These are phyloP conservation scores for Erodium texanum DNA, from an alignment of 441 rosid genomes.

Conservation along the genomic window DNA sequence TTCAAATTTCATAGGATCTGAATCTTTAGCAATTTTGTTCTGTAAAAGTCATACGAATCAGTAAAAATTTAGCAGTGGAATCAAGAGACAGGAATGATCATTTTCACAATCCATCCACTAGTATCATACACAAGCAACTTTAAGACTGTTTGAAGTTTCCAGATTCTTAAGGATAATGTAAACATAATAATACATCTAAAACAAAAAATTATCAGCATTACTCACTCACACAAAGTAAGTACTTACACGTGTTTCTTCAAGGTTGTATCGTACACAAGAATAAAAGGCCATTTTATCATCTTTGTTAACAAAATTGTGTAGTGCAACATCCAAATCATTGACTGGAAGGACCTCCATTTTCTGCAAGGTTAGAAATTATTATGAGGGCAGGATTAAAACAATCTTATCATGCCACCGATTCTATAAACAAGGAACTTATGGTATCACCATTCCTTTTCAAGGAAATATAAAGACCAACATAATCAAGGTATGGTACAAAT, in stretches of 20 bases:
- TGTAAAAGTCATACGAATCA: slow-evolving; percentile 27
- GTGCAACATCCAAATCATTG: slow-evolving; percentile 78
- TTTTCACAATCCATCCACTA: background rate
- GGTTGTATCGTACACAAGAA: slow-evolving; percentile 75
- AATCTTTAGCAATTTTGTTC: slow-evolving; percentile 78
- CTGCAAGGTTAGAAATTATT: slow-evolving; percentile 37
- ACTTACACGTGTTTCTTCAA: slow-evolving; percentile 93
- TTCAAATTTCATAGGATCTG: slow-evolving; percentile 50
- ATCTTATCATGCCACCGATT: slow-evolving; percentile 4
- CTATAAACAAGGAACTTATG: background rate
- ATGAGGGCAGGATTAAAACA: background rate
- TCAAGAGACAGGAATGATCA: slow-evolving; percentile 6
- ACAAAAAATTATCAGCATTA: too few relatives aligned
- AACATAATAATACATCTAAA: slow-evolving; percentile 4
- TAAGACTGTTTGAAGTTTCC: background rate
- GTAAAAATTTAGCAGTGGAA: slow-evolving; percentile 15
- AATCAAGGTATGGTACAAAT: background rate
- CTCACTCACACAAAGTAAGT: background rate
- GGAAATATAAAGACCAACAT: background rate
- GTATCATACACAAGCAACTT: background rate
- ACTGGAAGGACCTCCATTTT: slow-evolving; percentile 99
- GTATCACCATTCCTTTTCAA: background rate
- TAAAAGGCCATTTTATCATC: slow-evolving; percentile 93
- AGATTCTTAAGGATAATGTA: background rate
- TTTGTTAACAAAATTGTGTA: slow-evolving; percentile 85